These are phyloP conservation scores for Petunia hybrid DNA, from an alignment of 305 asterid genomes.

Conservation along the genomic window DNA sequence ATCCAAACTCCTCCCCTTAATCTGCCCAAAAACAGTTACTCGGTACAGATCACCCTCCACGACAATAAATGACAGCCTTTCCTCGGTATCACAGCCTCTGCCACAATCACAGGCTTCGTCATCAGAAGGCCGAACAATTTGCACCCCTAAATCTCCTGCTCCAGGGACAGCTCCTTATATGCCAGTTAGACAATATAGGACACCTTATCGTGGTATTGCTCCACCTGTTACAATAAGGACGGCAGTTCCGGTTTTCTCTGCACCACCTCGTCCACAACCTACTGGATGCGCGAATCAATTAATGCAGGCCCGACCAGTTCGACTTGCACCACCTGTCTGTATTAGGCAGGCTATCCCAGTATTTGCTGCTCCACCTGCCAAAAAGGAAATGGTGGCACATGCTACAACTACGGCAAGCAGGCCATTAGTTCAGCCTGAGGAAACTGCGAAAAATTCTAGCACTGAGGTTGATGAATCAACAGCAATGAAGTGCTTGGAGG, in stretches of 20 bases:
- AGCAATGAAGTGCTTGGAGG: constrained; percentile 75
- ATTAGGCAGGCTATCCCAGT: constrained; percentile 65
- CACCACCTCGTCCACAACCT: constrained; percentile 59
- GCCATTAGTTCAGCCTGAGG: constrained; percentile 28
- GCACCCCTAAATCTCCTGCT: constrained; percentile 44
- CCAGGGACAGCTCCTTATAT: constrained; percentile 48
- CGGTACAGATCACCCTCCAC: constrained; percentile 44
- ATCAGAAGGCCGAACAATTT: constrained; percentile 45
- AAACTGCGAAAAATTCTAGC: constrained; percentile 36
- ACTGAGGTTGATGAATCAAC: constrained; percentile 60
- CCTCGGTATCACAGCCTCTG: constrained; percentile 40
- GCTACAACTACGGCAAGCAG: constrained; percentile 33
- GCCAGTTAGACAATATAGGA: constrained; percentile 54
- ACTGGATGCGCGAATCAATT: constrained; percentile 36
- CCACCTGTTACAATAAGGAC: constrained; percentile 74
- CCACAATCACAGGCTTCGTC: constrained; percentile 43
- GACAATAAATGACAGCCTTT: constrained; percentile 41
- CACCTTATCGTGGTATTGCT: constrained; percentile 60
- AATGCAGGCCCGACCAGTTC: constrained; percentile 45
- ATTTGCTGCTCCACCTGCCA: constrained; percentile 52
- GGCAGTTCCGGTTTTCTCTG: constrained; percentile 71
- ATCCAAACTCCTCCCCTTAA: constrained; percentile 79
- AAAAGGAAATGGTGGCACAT: constrained; percentile 37
- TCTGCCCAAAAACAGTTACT: constrained; percentile 47
- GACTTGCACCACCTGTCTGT: constrained; percentile 55